Percentiles rank a stretch among this genome's conserved stretches.
Conservation (phyloP, 2,329 filamentous ascomycete species). For the Elsinoe arachidis region DNA sequence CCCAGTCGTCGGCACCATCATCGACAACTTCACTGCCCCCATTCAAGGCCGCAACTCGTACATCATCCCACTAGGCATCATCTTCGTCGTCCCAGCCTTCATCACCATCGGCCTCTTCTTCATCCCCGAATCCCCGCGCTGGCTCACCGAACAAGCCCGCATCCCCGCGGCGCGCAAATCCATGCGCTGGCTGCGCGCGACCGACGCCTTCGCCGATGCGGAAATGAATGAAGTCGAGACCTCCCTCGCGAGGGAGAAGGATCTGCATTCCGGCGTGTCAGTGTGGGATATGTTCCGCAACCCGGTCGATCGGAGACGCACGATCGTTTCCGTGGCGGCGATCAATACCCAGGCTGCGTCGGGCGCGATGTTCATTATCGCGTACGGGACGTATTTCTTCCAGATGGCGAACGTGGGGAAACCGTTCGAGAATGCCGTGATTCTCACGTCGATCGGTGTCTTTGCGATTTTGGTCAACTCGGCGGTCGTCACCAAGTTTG, state of each 20-base stretch:
- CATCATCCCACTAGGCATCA: constrained; percentile 45
- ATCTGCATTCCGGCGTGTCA: constrained; percentile 23
- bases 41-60: constrained; percentile 26
- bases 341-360: constrained; percentile 31
- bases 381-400: constrained; percentile 52
- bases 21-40: constrained; percentile 42
- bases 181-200: constrained; percentile 19
- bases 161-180: constrained; percentile 17
- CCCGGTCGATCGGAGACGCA: constrained; percentile 28
- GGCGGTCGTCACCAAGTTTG: constrained; percentile 44
- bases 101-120: constrained; percentile 39
- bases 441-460: constrained; percentile 46
- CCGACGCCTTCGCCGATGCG: constrained; percentile 15
- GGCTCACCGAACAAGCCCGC: constrained; percentile 28
- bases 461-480: constrained; percentile 48
- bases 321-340: constrained; percentile 28
- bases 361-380: constrained; percentile 21
- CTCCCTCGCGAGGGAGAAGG: constrained; percentile 29
- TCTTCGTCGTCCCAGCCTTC: constrained; percentile 44
- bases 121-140: constrained; percentile 30
- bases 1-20: constrained; percentile 36
- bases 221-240: constrained; percentile 24
- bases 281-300: constrained; percentile 31
- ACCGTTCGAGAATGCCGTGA: constrained; percentile 50
- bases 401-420: constrained; percentile 49